Conservation (phyloP, 2,329 filamentous ascomycete species). For the Neoscytalidium dimidiatum region DNA sequence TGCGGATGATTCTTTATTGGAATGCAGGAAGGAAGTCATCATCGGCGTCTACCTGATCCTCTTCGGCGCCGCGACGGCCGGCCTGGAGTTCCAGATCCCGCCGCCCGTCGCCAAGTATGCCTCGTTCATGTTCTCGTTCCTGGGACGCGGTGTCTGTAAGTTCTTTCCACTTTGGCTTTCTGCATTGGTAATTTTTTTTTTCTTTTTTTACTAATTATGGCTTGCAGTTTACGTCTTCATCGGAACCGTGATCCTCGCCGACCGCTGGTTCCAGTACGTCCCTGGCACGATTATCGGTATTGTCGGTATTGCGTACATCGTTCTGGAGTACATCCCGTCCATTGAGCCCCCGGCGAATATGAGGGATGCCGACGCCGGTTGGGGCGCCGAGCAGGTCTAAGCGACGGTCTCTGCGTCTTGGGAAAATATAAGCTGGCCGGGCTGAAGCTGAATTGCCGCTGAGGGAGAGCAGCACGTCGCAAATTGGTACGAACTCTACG, state of each 20-base stretch:
- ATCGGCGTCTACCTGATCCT: constrained; percentile 85
- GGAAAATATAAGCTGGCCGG: too few species aligned
- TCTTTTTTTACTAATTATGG: constrained; percentile 19
- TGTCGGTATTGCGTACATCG: constrained; percentile 73
- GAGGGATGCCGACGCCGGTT: constrained; percentile 56
- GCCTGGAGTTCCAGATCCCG: constrained; percentile 84
- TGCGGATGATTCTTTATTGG: not conserved
- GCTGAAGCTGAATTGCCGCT: too few species aligned
- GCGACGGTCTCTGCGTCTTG: not conserved
- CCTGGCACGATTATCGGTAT: constrained; percentile 77
- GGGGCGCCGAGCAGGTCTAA: constrained; percentile 57
- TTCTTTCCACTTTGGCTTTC: constrained; percentile 29
- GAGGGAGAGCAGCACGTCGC: not conserved
- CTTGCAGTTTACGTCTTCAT: constrained; percentile 92
- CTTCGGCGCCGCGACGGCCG: constrained; percentile 67
- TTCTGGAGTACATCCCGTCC: constrained; percentile 52
- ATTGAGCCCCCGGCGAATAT: constrained; percentile 58
- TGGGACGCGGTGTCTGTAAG: constrained; percentile 93
- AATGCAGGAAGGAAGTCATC: constrained; percentile 67
- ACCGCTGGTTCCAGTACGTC: constrained; percentile 67
- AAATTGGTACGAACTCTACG: not conserved
- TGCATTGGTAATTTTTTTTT: not conserved
- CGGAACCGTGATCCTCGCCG: constrained; percentile 78
- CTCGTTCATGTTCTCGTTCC: constrained; percentile 96
- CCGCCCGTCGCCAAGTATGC: constrained; percentile 91